A percentile compares a stretch with the other conserved stretches of the same genome.
phyloP scores from a whole-genome alignment of 345 rosid species.

The Corchorus olitorius region DNA sequence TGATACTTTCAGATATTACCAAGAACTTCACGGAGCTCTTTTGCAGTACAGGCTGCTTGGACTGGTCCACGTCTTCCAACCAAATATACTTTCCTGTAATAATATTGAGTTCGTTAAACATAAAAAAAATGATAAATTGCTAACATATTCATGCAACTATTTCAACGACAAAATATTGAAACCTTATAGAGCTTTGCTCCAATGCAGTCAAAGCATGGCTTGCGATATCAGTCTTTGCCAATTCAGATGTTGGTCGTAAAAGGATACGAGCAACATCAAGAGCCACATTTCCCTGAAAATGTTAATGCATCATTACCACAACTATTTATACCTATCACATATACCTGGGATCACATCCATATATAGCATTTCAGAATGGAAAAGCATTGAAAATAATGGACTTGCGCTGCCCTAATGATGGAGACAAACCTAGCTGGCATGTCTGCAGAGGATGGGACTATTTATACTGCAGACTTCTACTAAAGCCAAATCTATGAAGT shows the following conservation, averaged over 20 bases:
- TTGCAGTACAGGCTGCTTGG: constrained; percentile 96
- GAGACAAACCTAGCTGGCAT: not conserved
- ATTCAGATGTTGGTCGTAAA: constrained; percentile 65
- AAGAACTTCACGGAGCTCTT: constrained; percentile 95
- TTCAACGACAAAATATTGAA: constrained; percentile 17
- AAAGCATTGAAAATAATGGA: not conserved
- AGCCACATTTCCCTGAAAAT: constrained; percentile 92
- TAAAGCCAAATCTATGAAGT: constrained; percentile 4
- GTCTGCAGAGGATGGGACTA: not conserved
- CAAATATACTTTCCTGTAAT: constrained; percentile 78
- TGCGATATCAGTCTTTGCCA: constrained; percentile 88
- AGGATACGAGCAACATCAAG: constrained; percentile 91
- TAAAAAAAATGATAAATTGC: not conserved
- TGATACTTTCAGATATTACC: not conserved
- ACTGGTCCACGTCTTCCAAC: constrained; percentile 95
- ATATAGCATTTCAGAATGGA: not conserved
- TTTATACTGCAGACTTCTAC: not conserved
- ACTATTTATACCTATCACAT: not conserved
- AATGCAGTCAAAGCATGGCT: constrained; percentile 71
- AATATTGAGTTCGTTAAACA: constrained; percentile 5
- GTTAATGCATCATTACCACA: constrained; percentile 1
- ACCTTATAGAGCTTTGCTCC: constrained; percentile 82
- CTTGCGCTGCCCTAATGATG: not conserved
- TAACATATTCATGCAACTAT: constrained; percentile 9
- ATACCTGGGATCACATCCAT: not conserved